phyloP scores from a whole-genome alignment of 805 yeast species.

The Metschnikowia similis region DNA sequence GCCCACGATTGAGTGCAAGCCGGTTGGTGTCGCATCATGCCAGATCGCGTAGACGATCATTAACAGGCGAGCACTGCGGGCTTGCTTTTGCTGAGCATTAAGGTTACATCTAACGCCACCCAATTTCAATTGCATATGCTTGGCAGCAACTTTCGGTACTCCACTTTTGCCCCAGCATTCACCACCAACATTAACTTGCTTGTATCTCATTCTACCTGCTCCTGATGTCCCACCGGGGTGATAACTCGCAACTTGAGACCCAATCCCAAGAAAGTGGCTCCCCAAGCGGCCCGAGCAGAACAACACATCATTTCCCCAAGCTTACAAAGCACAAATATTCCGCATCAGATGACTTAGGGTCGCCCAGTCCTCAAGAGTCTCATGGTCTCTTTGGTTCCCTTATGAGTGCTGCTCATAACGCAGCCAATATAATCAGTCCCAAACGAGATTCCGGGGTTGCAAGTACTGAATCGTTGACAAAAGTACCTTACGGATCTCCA shows the following conservation, averaged over 20 bases:
- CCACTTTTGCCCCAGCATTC: not conserved
- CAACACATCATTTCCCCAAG: not conserved
- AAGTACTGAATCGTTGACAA: not conserved
- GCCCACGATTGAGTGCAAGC: too few relatives aligned
- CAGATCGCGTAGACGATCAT: not conserved
- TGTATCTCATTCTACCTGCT: not conserved
- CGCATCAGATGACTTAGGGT: not conserved
- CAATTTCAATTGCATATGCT: not conserved
- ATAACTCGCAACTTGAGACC: not conserved
- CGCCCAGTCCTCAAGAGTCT: constrained; percentile 7
- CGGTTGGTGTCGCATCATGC: not conserved
- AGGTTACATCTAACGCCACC: not conserved
- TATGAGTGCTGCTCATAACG: constrained; percentile 46
- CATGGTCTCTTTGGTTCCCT: constrained; percentile 42
- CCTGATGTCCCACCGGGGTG: not conserved
- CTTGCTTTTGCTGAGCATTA: not conserved
- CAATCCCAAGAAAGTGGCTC: not conserved
- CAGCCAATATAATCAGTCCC: constrained; percentile 27
- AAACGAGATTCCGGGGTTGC: constrained; percentile 6
- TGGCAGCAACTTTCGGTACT: not conserved
- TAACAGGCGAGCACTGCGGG: not conserved
- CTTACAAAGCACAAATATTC: not conserved
- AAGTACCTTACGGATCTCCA: not conserved
- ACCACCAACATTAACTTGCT: not conserved
- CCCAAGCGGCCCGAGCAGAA: not conserved